A percentile compares a stretch with the other conserved stretches of the same genome.
phyloP scores from a whole-genome alignment of 192 early-diverging fungal genomes.

The Jimgerdemannia flammicorona region DNA sequence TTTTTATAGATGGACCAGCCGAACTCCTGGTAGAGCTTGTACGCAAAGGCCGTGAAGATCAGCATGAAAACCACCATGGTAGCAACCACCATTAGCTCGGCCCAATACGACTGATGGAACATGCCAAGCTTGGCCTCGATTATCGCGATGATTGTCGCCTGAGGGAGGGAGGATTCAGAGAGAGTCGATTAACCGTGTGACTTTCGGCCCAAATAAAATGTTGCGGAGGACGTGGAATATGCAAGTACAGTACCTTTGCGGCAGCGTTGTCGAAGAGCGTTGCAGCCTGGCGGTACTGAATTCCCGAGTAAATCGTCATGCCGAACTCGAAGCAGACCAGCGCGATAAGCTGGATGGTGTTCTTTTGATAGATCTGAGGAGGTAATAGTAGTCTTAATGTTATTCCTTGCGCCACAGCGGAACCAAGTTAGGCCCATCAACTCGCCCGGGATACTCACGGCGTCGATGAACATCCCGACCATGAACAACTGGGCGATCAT shows the following conservation, averaged over 20 bases:
- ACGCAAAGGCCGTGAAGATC: slow-evolving; percentile 47
- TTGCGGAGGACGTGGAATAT: background rate
- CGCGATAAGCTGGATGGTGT: slow-evolving; percentile 90
- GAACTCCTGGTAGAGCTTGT: slow-evolving; percentile 75
- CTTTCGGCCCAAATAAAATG: background rate
- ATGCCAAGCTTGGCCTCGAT: slow-evolving; percentile 15
- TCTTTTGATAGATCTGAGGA: slow-evolving; percentile 72
- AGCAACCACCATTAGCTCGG: slow-evolving; percentile 52
- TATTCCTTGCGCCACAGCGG: background rate
- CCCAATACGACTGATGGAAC: slow-evolving; percentile 24
- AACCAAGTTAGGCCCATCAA: slow-evolving; percentile 1
- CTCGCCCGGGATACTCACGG: slow-evolving; percentile 41
- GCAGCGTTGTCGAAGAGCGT: slow-evolving; percentile 23
- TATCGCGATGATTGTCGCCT: slow-evolving; percentile 3
- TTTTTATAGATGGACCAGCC: slow-evolving; percentile 84
- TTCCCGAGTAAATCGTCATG: slow-evolving; percentile 62
- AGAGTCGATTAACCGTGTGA: background rate
- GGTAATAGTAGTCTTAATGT: background rate
- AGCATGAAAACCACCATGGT: slow-evolving; percentile 48
- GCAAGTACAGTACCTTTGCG: background rate
- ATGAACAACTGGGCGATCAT: slow-evolving; percentile 85
- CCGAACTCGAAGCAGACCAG: slow-evolving; percentile 64
- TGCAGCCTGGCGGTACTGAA: slow-evolving; percentile 57
- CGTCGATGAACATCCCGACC: slow-evolving; percentile 80
- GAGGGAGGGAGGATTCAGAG: background rate